Base-by-base conservation (phyloP, 2,329 filamentous ascomycete species). In the Pyricularia sp. region DNA sequence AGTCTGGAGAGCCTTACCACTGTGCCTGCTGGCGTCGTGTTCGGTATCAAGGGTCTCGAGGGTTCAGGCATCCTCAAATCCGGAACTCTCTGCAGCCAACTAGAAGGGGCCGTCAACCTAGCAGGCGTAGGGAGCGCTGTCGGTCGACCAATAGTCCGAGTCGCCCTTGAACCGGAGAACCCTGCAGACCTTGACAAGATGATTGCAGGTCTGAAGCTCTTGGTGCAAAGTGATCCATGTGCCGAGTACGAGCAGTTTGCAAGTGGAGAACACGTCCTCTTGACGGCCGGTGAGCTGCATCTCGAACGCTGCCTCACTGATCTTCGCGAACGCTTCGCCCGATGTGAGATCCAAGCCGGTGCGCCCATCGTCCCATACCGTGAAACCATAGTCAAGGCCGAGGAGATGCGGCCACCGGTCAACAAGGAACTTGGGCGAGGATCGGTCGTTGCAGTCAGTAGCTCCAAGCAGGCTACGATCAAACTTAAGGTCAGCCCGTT, bases 291-390 rank as follows among this genome's bases (percentile, higher is more conserved):
- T 68, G 95, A 99, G 78, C 77, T 99, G 72, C 95, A 99, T 80
- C 84, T 99, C 3, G 95, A 99, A 79, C 85, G 95, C 69, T 99
- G 95, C 77, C 79, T 99, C 70, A 97, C 95, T 68, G 95, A 99
- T 81, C 83, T 99, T 30, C 87, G 93, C 71, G 95, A 99, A 76
- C 86, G 95, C 5, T 99, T 97, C 76, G 94, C 95, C 6, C 90
- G 88, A 72, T 98, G 96, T 76, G 94, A 98, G 73, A 94, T 99
- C 68, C 94, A 98, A 76, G 92, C 92, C 31, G 94, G 95, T 69
- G 92, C 92, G 63, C 92, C 95, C 1, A 98, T 99, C 71, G 95
- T 99, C 17, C 95, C 95, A 0, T 99, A 97, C 78, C 86, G 94
- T 69, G 95, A 99, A 80, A 95, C 93, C 0, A 97, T 97, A 70